phyloP scores from a whole-genome alignment of 2,329 filamentous ascomycete genomes.

The Chaetomium strumarium region DNA sequence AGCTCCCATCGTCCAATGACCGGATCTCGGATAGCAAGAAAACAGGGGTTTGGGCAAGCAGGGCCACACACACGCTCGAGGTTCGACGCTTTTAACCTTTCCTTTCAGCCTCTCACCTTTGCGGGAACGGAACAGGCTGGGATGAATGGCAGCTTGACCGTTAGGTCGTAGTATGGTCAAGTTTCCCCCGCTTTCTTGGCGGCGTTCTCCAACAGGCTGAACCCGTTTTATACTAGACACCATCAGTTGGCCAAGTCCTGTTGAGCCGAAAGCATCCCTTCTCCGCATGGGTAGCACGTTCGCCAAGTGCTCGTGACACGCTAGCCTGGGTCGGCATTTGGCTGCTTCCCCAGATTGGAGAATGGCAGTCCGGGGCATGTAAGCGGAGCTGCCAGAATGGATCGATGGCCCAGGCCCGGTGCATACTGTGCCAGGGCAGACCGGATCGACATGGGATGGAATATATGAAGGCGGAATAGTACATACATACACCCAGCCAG shows the following conservation, averaged over 20 bases:
- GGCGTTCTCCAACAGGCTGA: conserved; percentile 3
- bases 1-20: neutral
- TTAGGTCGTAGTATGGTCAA: neutral
- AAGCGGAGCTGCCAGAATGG: neutral
- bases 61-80: too few species aligned
- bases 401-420: neutral
- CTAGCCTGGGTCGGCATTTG: conserved; percentile 16
- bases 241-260: neutral
- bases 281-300: conserved; percentile 13
- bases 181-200: conserved; percentile 6
- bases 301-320: conserved; percentile 9
- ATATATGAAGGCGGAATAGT: neutral
- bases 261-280: neutral
- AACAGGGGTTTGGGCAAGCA: too few species aligned
- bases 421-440: conserved; percentile 4
- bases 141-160: neutral
- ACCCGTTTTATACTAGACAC: neutral
- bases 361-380: conserved; percentile 2
- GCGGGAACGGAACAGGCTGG: neutral
- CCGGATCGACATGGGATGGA: conserved; percentile 1
- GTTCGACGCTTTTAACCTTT: too few species aligned
- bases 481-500: neutral
- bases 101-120: conserved; percentile 5
- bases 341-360: conserved; percentile 11
- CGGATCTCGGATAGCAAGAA: neutral